Conservation (phyloP, 495 filamentous ascomycete species). For the Bombardia bombarda region DNA sequence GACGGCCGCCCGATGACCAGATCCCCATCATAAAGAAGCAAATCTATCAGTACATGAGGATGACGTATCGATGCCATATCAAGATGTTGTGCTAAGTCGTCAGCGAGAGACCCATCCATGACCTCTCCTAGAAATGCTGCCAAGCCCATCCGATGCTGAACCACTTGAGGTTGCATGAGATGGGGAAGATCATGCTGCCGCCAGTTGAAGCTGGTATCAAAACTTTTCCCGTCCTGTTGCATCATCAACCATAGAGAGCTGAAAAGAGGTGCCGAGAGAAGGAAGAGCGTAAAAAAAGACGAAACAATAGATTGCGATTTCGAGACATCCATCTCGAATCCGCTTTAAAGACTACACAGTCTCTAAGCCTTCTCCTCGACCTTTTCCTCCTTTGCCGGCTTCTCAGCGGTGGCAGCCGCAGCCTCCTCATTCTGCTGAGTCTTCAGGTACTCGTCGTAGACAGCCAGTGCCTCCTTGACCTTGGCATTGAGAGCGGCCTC, state of each 20-base stretch:
- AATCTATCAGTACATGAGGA: conserved; percentile 26
- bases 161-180: conserved; percentile 9
- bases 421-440: conserved; percentile 43
- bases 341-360: too few relatives aligned
- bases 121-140: conserved; percentile 14
- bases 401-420: conserved; percentile 36
- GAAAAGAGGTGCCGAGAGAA: conserved; percentile 16
- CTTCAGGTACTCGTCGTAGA: conserved; percentile 99
- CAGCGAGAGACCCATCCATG: conserved; percentile 10
- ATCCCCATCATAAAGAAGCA: conserved; percentile 14
- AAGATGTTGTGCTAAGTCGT: conserved; percentile 21
- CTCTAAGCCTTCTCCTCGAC: conserved; percentile 48
- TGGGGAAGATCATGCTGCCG: conserved; percentile 31
- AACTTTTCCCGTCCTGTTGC: conserved; percentile 40
- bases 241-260: conserved; percentile 27
- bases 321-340: too few relatives aligned
- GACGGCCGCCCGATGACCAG: conserved; percentile 14
- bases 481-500: conserved; percentile 83
- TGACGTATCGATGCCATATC: conserved; percentile 24
- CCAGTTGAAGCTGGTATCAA: conserved; percentile 33
- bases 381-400: conserved; percentile 46
- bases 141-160: conserved; percentile 15
- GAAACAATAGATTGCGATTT: too few relatives aligned
- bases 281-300: conserved; percentile 6
- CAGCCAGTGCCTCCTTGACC: conserved; percentile 91